Percentiles rank a stretch among this genome's conserved stretches.
These are phyloP conservation scores for Neurospora tetrasperma DNA, from an alignment of 495 filamentous ascomycete genomes.

Conservation along the genomic window DNA sequence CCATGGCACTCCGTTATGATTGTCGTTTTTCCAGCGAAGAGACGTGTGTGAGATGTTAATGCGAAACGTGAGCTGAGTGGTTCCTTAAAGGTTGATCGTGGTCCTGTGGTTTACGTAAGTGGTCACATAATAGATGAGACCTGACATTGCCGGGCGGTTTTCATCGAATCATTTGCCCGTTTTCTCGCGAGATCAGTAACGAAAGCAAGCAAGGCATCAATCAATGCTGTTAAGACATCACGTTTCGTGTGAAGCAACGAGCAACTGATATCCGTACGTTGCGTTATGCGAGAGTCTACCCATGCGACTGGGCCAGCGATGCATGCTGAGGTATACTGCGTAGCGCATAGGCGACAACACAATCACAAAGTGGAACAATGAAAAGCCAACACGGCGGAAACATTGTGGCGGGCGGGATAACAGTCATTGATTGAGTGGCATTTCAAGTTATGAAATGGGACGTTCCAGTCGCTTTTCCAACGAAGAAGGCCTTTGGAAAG, in stretches of 20 bases:
- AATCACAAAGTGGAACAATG: background rate
- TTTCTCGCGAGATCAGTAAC: background rate
- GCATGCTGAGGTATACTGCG: background rate
- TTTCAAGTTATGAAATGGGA: background rate
- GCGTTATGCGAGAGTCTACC: background rate
- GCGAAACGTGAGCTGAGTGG: background rate
- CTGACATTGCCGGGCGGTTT: background rate
- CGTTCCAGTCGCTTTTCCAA: background rate
- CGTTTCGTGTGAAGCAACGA: background rate
- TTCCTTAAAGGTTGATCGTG: background rate
- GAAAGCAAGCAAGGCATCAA: background rate
- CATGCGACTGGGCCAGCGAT: background rate
- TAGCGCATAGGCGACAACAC: background rate
- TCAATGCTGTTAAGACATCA: background rate
- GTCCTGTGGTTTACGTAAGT: background rate
- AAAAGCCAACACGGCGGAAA: background rate
- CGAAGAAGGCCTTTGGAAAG: background rate
- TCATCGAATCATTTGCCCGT: background rate
- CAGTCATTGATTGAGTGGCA: background rate
- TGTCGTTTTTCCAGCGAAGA: background rate
- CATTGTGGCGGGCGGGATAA: background rate
- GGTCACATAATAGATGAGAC: background rate
- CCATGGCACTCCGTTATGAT: background rate
- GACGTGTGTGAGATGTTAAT: background rate
- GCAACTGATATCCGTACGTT: background rate